Conservation (phyloP, 805 yeast genomes). For the Danielozyma ontarioensis region DNA sequence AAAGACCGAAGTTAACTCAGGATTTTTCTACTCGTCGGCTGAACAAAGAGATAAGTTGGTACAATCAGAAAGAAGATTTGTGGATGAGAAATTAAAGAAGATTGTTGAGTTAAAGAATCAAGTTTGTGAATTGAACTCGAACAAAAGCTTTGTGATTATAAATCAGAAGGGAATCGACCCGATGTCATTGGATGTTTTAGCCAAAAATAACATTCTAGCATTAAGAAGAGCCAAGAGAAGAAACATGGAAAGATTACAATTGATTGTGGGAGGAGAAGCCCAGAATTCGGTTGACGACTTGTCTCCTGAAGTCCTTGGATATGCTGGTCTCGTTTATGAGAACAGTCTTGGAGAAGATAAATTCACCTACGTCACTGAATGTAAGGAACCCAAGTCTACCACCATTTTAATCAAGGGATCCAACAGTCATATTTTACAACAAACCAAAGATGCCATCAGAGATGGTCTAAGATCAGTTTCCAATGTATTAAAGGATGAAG, state of each 20-base stretch:
- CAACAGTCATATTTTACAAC: slow-evolving; percentile 80
- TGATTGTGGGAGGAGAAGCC: slow-evolving; percentile 95
- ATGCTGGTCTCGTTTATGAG: slow-evolving; percentile 86
- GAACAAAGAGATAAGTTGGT: slow-evolving; percentile 95
- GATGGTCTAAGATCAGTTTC: slow-evolving; percentile 95
- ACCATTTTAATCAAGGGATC: slow-evolving; percentile 93
- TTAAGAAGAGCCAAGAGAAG: slow-evolving; percentile 97
- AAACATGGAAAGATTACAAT: slow-evolving; percentile 97
- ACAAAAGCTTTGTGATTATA: slow-evolving; percentile 83
- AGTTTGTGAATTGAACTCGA: slow-evolving; percentile 73
- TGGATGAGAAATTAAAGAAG: slow-evolving; percentile 86
- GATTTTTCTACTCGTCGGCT: slow-evolving; percentile 90
- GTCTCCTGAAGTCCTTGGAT: slow-evolving; percentile 73
- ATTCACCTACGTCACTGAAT: slow-evolving; percentile 91
- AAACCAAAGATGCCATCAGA: slow-evolving; percentile 94
- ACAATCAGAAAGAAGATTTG: slow-evolving; percentile 87
- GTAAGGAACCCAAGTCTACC: slow-evolving; percentile 82
- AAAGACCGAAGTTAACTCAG: slow-evolving; percentile 94
- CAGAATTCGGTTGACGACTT: slow-evolving; percentile 96
- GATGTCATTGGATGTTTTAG: slow-evolving; percentile 90
- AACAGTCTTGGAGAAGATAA: slow-evolving; percentile 95
- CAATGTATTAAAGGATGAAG: slow-evolving; percentile 79
- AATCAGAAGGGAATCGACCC: slow-evolving; percentile 99
- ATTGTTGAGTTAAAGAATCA: slow-evolving; percentile 90
- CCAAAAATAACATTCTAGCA: slow-evolving; percentile 89